Evolutionary conservation across 1,139 yeast species (phyloP).

Genomic region (Geotrichum europaeum): DNA sequence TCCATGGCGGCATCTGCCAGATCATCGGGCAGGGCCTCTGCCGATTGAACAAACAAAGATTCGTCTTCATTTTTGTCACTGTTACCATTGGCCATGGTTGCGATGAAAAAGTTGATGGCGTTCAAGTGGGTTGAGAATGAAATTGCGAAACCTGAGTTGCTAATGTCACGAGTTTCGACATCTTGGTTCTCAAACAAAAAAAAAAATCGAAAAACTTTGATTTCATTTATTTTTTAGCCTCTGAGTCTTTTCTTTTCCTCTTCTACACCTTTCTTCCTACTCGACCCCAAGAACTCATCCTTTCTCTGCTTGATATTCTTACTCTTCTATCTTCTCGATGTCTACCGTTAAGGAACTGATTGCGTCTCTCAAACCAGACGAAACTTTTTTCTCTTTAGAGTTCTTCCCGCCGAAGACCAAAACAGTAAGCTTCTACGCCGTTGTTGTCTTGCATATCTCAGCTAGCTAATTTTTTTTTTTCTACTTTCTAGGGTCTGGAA

Average conservation of each 20-base stretch:
- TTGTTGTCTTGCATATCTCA: constrained; percentile 13
- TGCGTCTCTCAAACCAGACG: constrained; percentile 44
- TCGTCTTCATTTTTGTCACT: constrained; percentile 4
- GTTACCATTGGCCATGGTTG: background rate
- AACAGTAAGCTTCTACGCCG: constrained; percentile 36
- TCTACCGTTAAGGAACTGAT: constrained; percentile 54
- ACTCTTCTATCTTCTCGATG: constrained; percentile 25
- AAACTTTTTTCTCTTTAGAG: constrained; percentile 76
- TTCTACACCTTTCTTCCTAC: background rate
- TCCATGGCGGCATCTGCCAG: constrained; percentile 14
- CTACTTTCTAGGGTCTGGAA: constrained; percentile 51
- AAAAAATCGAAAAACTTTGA: background rate
- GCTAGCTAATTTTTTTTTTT: background rate
- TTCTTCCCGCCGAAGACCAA: constrained; percentile 97
- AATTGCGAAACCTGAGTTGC: background rate
- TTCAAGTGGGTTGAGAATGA: background rate
- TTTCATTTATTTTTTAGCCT: background rate
- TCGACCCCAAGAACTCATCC: background rate
- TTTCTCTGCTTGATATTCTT: background rate
- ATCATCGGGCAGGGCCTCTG: constrained; percentile 4
- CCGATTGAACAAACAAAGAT: constrained; percentile 12
- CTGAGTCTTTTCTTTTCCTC: background rate
- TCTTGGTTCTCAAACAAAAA: background rate
- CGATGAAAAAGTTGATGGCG: background rate
- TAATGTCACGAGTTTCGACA: background rate